phyloP scores from a whole-genome alignment of 495 filamentous ascomycete genomes.

The Neurospora sp. region DNA sequence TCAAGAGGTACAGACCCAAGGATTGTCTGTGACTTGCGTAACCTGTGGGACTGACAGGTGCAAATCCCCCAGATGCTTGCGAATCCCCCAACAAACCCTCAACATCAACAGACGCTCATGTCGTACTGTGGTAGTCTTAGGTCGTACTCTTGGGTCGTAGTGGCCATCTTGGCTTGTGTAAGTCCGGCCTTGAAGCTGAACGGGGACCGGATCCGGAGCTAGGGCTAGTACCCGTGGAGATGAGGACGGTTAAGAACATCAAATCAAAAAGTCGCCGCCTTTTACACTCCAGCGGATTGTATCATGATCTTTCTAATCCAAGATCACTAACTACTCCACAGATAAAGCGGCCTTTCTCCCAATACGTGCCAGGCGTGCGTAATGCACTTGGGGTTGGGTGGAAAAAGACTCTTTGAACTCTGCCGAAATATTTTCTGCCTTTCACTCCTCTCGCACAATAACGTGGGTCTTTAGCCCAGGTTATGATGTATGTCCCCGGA shows the following conservation, averaged over 20 bases:
- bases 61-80: background rate
- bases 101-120: background rate
- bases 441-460: too few species aligned
- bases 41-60: background rate
- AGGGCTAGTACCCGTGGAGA: background rate
- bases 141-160: background rate
- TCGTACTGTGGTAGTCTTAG: background rate
- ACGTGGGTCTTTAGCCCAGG: too few species aligned
- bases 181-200: background rate
- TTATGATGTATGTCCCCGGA: too few species aligned
- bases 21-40: background rate
- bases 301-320: background rate
- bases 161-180: background rate
- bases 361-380: background rate
- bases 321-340: background rate
- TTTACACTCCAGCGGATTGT: background rate
- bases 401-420: background rate
- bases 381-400: background rate
- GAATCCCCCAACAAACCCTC: background rate
- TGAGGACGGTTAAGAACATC: background rate
- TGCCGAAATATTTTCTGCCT: too few species aligned
- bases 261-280: background rate
- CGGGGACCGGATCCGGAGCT: background rate
- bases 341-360: background rate
- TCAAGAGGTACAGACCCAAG: too few species aligned